These are phyloP conservation scores for Elsinoe necatrix DNA, from an alignment of 2,329 filamentous ascomycete genomes.

Conservation along the genomic window DNA sequence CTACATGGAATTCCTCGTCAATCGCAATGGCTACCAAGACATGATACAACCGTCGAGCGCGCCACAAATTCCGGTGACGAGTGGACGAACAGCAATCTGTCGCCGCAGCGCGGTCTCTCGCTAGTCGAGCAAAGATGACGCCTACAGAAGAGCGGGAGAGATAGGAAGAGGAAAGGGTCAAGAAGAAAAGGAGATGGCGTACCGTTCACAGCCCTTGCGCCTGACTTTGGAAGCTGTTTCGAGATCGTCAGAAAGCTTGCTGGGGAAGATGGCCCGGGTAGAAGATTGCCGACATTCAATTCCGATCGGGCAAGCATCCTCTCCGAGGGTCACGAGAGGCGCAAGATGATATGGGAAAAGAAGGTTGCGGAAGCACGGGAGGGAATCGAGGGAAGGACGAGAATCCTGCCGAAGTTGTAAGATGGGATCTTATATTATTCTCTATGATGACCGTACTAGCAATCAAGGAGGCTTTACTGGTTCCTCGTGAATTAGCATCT, in stretches of 20 bases:
- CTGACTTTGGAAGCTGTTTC: slow-evolving; percentile 59
- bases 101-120: slow-evolving; percentile 49
- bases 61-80: slow-evolving; percentile 38
- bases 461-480: not conserved
- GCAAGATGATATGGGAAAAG: slow-evolving; percentile 18
- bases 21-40: slow-evolving; percentile 46
- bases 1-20: slow-evolving; percentile 47
- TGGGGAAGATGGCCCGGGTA: slow-evolving; percentile 40
- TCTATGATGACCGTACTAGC: not conserved
- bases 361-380: slow-evolving; percentile 15
- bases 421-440: not conserved
- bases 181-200: slow-evolving; percentile 48
- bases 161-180: slow-evolving; percentile 52
- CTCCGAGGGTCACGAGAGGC: slow-evolving; percentile 16
- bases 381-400: not conserved
- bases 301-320: slow-evolving; percentile 16
- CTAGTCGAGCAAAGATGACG: slow-evolving; percentile 47
- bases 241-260: slow-evolving; percentile 46
- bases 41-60: slow-evolving; percentile 54
- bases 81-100: slow-evolving; percentile 58
- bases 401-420: not conserved
- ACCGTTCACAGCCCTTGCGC: slow-evolving; percentile 49
- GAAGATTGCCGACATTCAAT: slow-evolving; percentile 26
- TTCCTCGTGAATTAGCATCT: no score
- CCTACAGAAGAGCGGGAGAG: slow-evolving; percentile 39